Percentiles rank a stretch among this genome's conserved stretches.
phyloP scores from a whole-genome alignment of 148 eudicot species.

The Silene uniflora region DNA sequence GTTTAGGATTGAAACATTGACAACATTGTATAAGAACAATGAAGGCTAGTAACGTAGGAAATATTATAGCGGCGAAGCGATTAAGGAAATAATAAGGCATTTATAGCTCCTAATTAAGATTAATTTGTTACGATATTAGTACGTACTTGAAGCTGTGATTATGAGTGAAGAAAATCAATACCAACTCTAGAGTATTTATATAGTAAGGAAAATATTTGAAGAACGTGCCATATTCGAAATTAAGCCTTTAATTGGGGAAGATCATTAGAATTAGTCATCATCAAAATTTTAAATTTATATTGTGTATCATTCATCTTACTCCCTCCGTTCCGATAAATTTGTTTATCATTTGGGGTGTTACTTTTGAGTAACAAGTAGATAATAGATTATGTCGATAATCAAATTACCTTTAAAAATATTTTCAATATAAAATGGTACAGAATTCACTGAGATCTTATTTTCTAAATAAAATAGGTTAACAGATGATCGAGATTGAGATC shows the following conservation, averaged over 20 bases:
- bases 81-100: neutral
- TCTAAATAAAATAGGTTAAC: too few species aligned
- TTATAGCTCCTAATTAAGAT: neutral
- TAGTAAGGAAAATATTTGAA: neutral
- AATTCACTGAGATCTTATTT: rapidly evolving
- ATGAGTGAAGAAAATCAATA: too few species aligned
- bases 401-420: too few species aligned
- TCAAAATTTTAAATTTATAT: neutral
- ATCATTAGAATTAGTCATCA: constrained; percentile 11
- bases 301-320: neutral
- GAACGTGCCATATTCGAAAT: constrained; percentile 3
- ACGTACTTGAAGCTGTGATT: neutral
- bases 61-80: neutral
- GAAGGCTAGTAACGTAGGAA: constrained; percentile 1
- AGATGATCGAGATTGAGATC: too few species aligned
- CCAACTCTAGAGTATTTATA: constrained; percentile 17
- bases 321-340: too few species aligned
- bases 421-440: too few species aligned
- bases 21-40: constrained; percentile 24
- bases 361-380: too few species aligned
- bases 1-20: constrained; percentile 40
- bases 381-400: too few species aligned
- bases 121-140: neutral
- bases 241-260: constrained; percentile 19
- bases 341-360: too few species aligned